phyloP scores from a whole-genome alignment of 2,329 filamentous ascomycete genomes.

The Phyllosticta capitalensis region DNA sequence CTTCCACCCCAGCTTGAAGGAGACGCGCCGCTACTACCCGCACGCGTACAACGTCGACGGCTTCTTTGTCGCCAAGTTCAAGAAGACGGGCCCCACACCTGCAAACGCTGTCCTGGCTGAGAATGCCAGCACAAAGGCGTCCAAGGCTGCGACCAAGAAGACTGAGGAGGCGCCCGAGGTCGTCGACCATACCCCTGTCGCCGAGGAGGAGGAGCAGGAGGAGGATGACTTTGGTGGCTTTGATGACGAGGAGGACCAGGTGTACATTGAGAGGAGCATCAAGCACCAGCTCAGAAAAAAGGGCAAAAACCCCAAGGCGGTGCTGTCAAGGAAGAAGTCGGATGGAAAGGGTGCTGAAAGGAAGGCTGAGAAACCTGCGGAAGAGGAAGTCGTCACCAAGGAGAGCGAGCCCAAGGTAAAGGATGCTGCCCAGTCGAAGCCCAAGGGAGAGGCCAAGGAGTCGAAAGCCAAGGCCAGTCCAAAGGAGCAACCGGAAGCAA shows the following conservation, averaged over 20 bases:
- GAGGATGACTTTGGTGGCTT: slow-evolving; percentile 38
- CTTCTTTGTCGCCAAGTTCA: slow-evolving; percentile 97
- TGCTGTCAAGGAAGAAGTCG: slow-evolving; percentile 10
- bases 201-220: slow-evolving; percentile 23
- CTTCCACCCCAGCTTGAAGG: slow-evolving; percentile 75
- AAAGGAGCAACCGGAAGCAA: slow-evolving; percentile 16
- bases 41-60: slow-evolving; percentile 93
- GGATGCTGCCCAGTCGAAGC: slow-evolving; percentile 7
- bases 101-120: slow-evolving; percentile 40
- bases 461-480: slow-evolving; percentile 13
- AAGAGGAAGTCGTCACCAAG: slow-evolving; percentile 14
- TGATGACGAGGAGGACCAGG: slow-evolving; percentile 41
- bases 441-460: slow-evolving; percentile 13
- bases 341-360: slow-evolving; percentile 4
- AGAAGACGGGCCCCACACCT: slow-evolving; percentile 76
- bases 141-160: slow-evolving; percentile 31
- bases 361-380: slow-evolving; percentile 11
- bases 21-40: slow-evolving; percentile 80
- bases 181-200: slow-evolving; percentile 58
- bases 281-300: slow-evolving; percentile 36
- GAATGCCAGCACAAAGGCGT: slow-evolving; percentile 21
- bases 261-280: slow-evolving; percentile 38
- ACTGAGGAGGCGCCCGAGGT: slow-evolving; percentile 24
- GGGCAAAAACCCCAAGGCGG: slow-evolving; percentile 37
- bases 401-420: slow-evolving; percentile 16